Base-by-base conservation (phyloP, 23 red algal genomes). In the Gracilaria gracilis region DNA sequence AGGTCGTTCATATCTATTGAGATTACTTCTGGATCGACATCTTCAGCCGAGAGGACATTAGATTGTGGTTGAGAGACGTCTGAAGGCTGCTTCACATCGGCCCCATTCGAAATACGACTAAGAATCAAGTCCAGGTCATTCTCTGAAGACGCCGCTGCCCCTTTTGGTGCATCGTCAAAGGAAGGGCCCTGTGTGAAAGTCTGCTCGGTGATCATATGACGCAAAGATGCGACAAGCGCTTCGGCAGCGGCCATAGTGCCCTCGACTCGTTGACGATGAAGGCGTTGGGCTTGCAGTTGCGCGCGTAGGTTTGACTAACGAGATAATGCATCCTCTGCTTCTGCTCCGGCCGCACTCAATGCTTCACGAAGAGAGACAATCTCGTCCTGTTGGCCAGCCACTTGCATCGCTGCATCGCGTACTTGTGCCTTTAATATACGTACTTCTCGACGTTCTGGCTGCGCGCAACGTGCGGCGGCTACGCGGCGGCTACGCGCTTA, bases 191-290 rank as follows among this genome's bases (percentile, higher is more conserved):
- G 65, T 13, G 17, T 19, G 29, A 39, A 70, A 31, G 32, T 35
- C 65, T 70, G 27, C 0, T 85, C 81, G 14, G 20, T 62, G 42
- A 70, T 65, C 85, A 88, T 88, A 57, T 88, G 67, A 20, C 87
- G 73, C 24, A 91, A 64, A 49, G 75, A 70, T 57, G 46, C n/a
- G 8, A 91, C 67, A 64, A 91, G 87, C 4, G 57, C 75, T 61
- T 91, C 87, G 20, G 87, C 87, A 42, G 87, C 87, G 33, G 53
- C 46, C 77, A 91, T 72, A 33, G 87, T 91, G 34, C 61, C 46
- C 21, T 82, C 75, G 28, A 91, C 37, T 15, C 62, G 87, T 55
- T 62, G 33, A 36, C 87, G 74, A 14, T 88, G 46, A n/a, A 88
- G 37, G 4, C 58, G 32, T 33, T 88, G 85, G 50, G 57, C n/a